These are phyloP conservation scores for Fusarium mundagurra DNA, from an alignment of 2,329 filamentous ascomycete genomes.

Conservation along the genomic window DNA sequence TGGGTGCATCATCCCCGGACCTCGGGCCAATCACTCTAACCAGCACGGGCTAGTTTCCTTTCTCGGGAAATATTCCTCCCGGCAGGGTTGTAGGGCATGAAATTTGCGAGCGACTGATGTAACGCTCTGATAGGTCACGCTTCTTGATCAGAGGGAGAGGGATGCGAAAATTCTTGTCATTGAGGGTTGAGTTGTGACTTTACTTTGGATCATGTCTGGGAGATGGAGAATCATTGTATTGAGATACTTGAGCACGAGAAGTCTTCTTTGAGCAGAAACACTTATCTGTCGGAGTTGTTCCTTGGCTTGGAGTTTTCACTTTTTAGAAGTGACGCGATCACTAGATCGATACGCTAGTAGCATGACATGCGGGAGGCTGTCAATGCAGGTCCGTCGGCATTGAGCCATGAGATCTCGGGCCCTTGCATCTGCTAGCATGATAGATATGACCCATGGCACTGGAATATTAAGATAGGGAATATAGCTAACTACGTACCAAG, in stretches of 20 bases:
- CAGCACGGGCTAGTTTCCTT: background rate
- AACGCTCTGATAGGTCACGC: constrained; percentile 14
- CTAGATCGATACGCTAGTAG: background rate
- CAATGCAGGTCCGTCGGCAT: background rate
- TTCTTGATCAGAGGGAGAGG: background rate
- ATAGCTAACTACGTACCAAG: background rate
- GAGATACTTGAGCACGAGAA: background rate
- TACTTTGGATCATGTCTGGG: background rate
- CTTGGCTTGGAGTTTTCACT: background rate
- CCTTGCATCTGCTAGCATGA: background rate
- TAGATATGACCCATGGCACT: background rate
- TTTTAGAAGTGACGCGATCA: background rate
- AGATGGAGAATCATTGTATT: background rate
- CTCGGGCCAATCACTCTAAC: background rate
- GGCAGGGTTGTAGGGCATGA: background rate
- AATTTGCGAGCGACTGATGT: background rate
- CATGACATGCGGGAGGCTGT: background rate
- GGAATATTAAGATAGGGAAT: background rate
- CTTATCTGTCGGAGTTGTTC: accelerated
- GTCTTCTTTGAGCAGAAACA: accelerated
- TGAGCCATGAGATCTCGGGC: background rate
- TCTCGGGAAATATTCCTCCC: background rate
- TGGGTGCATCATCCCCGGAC: background rate
- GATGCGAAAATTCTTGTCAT: background rate
- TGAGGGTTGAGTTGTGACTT: background rate